These are phyloP conservation scores for Dactylellina haptotyla DNA, from an alignment of 2,329 filamentous ascomycete genomes.

Conservation along the genomic window DNA sequence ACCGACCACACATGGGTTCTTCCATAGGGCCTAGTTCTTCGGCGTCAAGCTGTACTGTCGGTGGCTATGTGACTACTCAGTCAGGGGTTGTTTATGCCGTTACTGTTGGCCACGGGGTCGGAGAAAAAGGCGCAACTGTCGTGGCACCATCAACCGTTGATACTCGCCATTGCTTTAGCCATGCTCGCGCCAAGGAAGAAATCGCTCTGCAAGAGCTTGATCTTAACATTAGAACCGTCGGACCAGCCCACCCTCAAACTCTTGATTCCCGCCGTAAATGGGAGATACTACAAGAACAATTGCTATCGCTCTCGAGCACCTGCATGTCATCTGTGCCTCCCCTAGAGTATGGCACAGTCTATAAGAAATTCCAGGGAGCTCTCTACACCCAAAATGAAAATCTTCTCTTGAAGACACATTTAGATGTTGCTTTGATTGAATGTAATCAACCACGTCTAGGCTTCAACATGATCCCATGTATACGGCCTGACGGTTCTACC, in stretches of 20 bases:
- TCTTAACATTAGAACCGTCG: constrained; percentile 33
- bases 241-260: constrained; percentile 13
- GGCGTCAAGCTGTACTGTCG: constrained; percentile 34
- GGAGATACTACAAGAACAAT: constrained; percentile 46
- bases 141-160: constrained; percentile 41
- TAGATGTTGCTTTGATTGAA: constrained; percentile 42
- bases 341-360: constrained; percentile 18
- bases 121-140: constrained; percentile 13
- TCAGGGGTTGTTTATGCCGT: constrained; percentile 33
- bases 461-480: constrained; percentile 42
- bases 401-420: constrained; percentile 24
- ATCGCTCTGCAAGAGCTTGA: constrained; percentile 42
- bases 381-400: constrained; percentile 21
- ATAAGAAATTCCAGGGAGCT: constrained; percentile 21
- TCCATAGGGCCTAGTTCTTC: constrained; percentile 22
- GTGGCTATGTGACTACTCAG: constrained; percentile 42
- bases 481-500: constrained; percentile 17
- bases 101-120: constrained; percentile 35
- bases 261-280: constrained; percentile 45
- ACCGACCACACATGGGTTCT: constrained; percentile 34
- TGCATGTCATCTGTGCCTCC: not conserved
- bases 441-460: constrained; percentile 18
- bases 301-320: constrained; percentile 16
- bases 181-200: constrained; percentile 42
- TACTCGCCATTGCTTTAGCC: constrained; percentile 31